phyloP scores from a whole-genome alignment of 164 flowering plant species.

The Chimonanthus praecox region DNA sequence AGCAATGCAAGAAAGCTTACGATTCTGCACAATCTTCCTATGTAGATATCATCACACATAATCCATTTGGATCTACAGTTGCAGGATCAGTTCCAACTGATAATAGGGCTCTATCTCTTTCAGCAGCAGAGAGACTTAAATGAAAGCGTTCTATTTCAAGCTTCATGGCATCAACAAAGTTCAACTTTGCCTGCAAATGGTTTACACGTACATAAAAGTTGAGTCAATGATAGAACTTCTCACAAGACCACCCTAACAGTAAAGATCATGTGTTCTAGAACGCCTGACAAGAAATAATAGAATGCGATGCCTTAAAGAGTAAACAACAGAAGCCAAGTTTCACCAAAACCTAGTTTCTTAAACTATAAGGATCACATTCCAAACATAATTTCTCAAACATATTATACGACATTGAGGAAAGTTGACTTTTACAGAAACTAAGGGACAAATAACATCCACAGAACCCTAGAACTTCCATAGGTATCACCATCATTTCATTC shows the following conservation, averaged over 20 bases:
- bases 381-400: neutral
- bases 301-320: neutral
- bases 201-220: neutral
- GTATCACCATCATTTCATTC: neutral
- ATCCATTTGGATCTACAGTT: conserved; percentile 70
- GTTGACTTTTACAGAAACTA: neutral
- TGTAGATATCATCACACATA: conserved; percentile 62
- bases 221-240: neutral
- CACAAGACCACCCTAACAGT: neutral
- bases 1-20: conserved; percentile 70
- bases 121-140: conserved; percentile 89
- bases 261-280: neutral
- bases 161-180: conserved; percentile 72
- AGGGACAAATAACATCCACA: neutral
- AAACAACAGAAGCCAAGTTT: neutral
- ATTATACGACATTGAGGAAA: neutral
- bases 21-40: conserved; percentile 59
- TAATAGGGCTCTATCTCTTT: conserved; percentile 85
- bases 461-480: neutral
- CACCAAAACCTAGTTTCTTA: neutral
- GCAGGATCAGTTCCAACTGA: conserved; percentile 94
- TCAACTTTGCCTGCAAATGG: conserved; percentile 49
- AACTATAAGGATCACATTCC: neutral
- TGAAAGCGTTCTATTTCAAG: conserved; percentile 90
- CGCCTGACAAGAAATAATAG: neutral